These are phyloP conservation scores for Strobilomyces confusus DNA, from an alignment of 768 basidiomycete genomes.

Conservation along the genomic window DNA sequence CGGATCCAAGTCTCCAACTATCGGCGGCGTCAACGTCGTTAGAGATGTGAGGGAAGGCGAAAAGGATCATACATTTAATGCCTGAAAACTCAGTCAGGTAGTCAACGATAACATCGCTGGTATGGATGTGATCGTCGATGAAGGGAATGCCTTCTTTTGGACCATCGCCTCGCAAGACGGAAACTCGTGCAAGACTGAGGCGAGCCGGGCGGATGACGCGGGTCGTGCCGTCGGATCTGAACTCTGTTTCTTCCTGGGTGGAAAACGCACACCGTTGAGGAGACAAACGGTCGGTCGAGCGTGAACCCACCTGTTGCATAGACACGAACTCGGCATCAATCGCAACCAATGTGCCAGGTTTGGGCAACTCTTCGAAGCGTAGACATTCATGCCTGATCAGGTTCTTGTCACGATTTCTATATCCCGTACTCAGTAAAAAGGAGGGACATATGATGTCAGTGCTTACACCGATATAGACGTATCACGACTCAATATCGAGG, in stretches of 20 bases:
- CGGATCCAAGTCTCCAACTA: conserved; percentile 93
- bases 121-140: conserved; percentile 98
- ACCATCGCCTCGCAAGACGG: conserved; percentile 85
- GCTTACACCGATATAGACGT: conserved; percentile 83
- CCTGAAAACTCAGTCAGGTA: conserved; percentile 97
- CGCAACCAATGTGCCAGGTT: conserved; percentile 81
- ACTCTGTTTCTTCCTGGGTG: conserved; percentile 87
- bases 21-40: neutral
- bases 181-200: conserved; percentile 90
- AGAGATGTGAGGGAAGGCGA: neutral
- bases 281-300: neutral
- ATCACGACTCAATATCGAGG: conserved; percentile 75
- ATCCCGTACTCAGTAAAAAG: neutral
- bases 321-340: conserved; percentile 98
- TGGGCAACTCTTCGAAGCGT: conserved; percentile 70
- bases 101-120: conserved; percentile 92
- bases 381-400: conserved; percentile 79
- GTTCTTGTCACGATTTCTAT: conserved; percentile 69
- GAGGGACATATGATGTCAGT: neutral
- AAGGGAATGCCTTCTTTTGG: conserved; percentile 80
- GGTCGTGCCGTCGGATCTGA: conserved; percentile 90
- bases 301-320: conserved; percentile 74
- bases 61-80: conserved; percentile 68
- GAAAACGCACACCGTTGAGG: neutral
- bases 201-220: conserved; percentile 89